These are phyloP conservation scores for Colletotrichum sp. DNA, from an alignment of 2,329 filamentous ascomycete genomes.

Conservation along the genomic window DNA sequence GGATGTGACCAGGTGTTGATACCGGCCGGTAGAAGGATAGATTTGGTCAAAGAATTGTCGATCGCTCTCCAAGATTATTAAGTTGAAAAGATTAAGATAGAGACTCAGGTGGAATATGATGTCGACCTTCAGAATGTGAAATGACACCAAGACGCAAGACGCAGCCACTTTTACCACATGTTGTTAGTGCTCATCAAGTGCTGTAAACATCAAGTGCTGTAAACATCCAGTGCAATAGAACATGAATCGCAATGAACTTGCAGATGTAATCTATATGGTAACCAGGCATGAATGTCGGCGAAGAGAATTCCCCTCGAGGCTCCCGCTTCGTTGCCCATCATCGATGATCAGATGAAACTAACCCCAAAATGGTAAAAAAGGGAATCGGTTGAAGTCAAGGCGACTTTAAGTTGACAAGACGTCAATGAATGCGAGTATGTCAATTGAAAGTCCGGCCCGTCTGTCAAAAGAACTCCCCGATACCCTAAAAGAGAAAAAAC, in stretches of 20 bases:
- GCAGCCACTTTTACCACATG: background rate
- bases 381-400: background rate
- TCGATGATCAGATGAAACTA: background rate
- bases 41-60: background rate
- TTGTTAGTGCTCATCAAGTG: background rate
- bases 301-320: background rate
- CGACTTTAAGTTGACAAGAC: background rate
- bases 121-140: background rate
- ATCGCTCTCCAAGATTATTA: background rate
- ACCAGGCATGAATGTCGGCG: background rate
- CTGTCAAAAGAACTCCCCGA: background rate
- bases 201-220: background rate
- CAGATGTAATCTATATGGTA: background rate
- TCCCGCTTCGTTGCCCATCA: background rate
- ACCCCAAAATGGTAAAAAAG: background rate
- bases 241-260: background rate
- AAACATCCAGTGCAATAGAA: background rate
- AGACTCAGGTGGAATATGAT: background rate
- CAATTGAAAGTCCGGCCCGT: background rate
- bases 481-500: background rate
- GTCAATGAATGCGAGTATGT: background rate
- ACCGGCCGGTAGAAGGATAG: background rate
- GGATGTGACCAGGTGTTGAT: background rate
- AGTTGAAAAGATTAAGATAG: background rate
- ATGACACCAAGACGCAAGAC: background rate